phyloP scores from a whole-genome alignment of 1,284 basidiomycete species.

The Leucoagaricus sp. region DNA sequence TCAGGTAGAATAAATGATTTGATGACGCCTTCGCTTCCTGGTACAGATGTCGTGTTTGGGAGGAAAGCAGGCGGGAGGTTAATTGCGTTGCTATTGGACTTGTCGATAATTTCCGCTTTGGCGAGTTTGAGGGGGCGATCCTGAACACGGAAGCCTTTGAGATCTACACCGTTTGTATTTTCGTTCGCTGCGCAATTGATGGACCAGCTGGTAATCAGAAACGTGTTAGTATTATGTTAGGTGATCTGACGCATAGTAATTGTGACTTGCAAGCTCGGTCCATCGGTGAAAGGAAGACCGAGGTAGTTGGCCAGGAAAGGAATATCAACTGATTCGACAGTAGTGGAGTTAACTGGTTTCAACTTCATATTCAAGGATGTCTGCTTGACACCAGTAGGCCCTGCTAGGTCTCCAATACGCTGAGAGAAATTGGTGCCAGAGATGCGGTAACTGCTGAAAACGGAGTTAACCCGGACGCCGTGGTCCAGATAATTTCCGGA shows the following conservation, averaged over 20 bases:
- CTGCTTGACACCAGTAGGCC: slow-evolving; percentile 49
- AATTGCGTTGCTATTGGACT: slow-evolving; percentile 40
- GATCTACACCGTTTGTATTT: slow-evolving; percentile 57
- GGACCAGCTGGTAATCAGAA: slow-evolving; percentile 47
- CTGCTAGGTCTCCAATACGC: slow-evolving; percentile 61
- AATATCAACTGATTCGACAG: slow-evolving; percentile 49
- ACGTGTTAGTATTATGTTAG: not conserved
- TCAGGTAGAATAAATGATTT: slow-evolving; percentile 61
- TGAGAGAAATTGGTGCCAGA: slow-evolving; percentile 49
- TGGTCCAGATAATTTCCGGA: slow-evolving; percentile 67
- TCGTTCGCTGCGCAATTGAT: slow-evolving; percentile 58
- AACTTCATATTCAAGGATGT: slow-evolving; percentile 48
- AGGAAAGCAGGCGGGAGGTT: slow-evolving; percentile 50
- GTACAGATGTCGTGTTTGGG: slow-evolving; percentile 46
- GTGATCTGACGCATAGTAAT: not conserved
- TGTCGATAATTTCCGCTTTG: slow-evolving; percentile 49
- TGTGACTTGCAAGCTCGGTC: slow-evolving; percentile 48
- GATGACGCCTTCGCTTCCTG: slow-evolving; percentile 54
- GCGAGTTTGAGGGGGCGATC: slow-evolving; percentile 24
- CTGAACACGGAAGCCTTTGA: slow-evolving; percentile 28
- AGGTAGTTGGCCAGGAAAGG: slow-evolving; percentile 54
- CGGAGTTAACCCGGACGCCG: slow-evolving; percentile 63
- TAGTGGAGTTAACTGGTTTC: slow-evolving; percentile 47
- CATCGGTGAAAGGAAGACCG: slow-evolving; percentile 52
- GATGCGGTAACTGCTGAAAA: slow-evolving; percentile 61